phyloP scores from a whole-genome alignment of 805 yeast species.

The Brettanomyces nanus region DNA sequence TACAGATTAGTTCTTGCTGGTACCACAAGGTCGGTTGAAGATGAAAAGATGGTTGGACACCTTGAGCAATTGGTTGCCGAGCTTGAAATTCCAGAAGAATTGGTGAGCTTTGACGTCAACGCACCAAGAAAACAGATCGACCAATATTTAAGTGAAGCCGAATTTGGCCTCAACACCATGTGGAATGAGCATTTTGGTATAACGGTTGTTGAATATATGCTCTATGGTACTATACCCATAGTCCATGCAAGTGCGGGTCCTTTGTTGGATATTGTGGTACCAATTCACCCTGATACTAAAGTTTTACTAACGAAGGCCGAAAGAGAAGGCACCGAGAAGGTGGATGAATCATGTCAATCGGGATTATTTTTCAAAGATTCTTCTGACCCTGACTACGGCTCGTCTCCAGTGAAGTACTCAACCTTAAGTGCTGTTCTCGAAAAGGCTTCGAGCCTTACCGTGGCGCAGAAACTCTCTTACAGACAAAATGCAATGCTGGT shows the following conservation, averaged over 20 bases:
- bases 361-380: conserved; percentile 75
- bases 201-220: conserved; percentile 88
- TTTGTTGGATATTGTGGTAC: conserved; percentile 70
- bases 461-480: conserved; percentile 9
- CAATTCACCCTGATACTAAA: conserved; percentile 31
- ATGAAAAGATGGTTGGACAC: conserved; percentile 46
- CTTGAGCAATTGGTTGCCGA: conserved; percentile 39
- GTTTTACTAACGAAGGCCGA: conserved; percentile 11
- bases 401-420: conserved; percentile 11
- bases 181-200: conserved; percentile 99
- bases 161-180: conserved; percentile 89
- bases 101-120: conserved; percentile 42
- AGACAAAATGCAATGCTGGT: conserved; percentile 18
- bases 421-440: conserved; percentile 42
- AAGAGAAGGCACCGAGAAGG: not conserved
- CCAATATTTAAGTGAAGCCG: conserved; percentile 42
- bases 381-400: conserved; percentile 60
- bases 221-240: conserved; percentile 79
- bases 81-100: conserved; percentile 31
- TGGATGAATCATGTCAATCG: conserved; percentile 30
- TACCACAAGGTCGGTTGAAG: conserved; percentile 65
- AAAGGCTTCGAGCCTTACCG: conserved; percentile 18
- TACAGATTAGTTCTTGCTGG: conserved; percentile 67
- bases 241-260: conserved; percentile 98
- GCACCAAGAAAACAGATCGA: conserved; percentile 61